Evolutionary conservation across 176 grass and related monocot species (phyloP), one percentile per base, ranked within the genome.

Genomic region (Oryza brachyantha): DNA sequence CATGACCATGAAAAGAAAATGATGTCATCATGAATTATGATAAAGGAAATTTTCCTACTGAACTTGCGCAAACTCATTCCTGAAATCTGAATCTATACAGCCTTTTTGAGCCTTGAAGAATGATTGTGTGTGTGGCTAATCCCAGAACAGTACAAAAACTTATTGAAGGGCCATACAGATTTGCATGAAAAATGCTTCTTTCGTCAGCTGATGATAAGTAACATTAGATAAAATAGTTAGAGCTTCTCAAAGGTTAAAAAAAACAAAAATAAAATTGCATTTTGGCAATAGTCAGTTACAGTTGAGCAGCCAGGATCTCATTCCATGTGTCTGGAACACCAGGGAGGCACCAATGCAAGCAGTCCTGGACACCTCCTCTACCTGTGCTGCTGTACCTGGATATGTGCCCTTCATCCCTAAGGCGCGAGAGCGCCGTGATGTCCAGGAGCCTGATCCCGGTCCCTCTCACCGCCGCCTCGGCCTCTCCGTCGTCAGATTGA

Each of bases 281-380:
- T 50, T 2, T 75, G 35, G 8, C 34, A 16, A 11, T 60, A 48
- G 39, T 5, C 7, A 14, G 64, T n/a, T 89, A 89, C 40, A 90
- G 13, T 54, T 86, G 87, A 71, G 83, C 78, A 38, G 83, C 77
- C 27, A 90, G 43, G 48, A 90, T 86, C 46, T 90, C 83, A 86
- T 90, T 90, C 87, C 87, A 90, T 78, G 87, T 61, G 81, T 90
- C 83, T 73, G 87, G 87, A 34, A 90, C 84, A 54, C 87, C 87
- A 40, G 83, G 87, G 37, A 86, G 83, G 77, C 87, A 90, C 87
- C 83, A 90, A 46, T 86, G 87, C 58, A 90, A 39, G 83, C 83
- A 90, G 29, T 90, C 87, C 16, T 78, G 83, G 36, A 86, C 64
- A n/a, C 74, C 78, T 37, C 54, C 43, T 70, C 61, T 59, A 60